Percentiles rank a stretch among this genome's conserved stretches.
Conservation (phyloP, 768 basidiomycete species). For the Mycena kentingensis region DNA sequence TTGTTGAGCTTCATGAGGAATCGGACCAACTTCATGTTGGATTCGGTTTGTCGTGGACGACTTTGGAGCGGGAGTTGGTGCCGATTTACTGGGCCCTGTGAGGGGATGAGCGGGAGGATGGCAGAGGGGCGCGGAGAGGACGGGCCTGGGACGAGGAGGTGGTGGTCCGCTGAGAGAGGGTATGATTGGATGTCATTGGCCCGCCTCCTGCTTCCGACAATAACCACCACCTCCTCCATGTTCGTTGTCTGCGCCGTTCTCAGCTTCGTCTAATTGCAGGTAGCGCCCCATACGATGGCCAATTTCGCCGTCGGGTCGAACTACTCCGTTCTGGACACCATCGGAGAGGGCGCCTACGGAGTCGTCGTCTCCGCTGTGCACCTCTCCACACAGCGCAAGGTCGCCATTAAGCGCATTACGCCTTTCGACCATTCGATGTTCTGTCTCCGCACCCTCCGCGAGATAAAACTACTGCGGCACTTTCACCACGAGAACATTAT, state of each 20-base stretch:
- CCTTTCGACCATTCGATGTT: conserved; percentile 97
- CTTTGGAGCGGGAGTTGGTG: no score
- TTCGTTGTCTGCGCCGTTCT: no score
- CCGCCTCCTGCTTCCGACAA: no score
- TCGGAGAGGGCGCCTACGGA: conserved; percentile 95
- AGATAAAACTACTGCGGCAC: conserved; percentile 92
- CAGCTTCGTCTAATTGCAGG: no score
- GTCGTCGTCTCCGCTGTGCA: conserved; percentile 87
- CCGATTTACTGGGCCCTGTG: no score
- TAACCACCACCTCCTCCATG: no score
- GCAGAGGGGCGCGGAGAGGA: no score
- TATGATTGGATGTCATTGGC: no score
- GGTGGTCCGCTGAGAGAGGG: no score
- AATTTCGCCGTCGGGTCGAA: conserved; percentile 52
- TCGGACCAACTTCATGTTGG: conserved; percentile 24
- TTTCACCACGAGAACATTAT: conserved; percentile 90
- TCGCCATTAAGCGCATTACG: conserved; percentile 94
- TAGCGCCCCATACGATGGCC: conserved; percentile 37
- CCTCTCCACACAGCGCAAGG: conserved; percentile 73
- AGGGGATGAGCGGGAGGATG: no score
- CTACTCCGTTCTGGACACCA: conserved; percentile 80
- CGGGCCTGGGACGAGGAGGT: no score
- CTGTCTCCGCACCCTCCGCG: conserved; percentile 78
- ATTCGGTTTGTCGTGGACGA: no score
- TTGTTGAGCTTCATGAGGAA: conserved; percentile 99